Evolutionary conservation across 805 yeast species (phyloP).

Genomic region (Groenewaldozyma tartarivorans): DNA sequence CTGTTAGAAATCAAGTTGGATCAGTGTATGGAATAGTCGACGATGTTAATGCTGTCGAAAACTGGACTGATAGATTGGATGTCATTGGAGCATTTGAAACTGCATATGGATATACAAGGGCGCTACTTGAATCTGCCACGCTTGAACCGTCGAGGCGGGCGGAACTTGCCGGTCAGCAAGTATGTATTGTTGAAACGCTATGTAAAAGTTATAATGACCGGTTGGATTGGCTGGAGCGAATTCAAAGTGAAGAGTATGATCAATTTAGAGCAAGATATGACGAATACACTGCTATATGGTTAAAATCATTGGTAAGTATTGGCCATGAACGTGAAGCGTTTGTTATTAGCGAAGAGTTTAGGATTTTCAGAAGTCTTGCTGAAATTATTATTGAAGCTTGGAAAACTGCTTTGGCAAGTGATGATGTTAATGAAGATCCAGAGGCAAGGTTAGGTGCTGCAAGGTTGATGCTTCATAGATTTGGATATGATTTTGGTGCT

Average conservation of each 20-base stretch:
- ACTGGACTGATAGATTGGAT: conserved; percentile 23
- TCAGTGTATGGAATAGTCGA: conserved; percentile 9
- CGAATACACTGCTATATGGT: conserved; percentile 44
- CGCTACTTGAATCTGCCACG: conserved; percentile 7
- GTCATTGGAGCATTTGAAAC: conserved; percentile 16
- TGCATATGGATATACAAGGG: conserved; percentile 19
- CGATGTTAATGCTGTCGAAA: conserved; percentile 10
- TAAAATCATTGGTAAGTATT: conserved; percentile 41
- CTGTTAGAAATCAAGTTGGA: conserved; percentile 9
- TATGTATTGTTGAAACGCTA: conserved; percentile 32
- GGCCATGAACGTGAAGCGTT: conserved; percentile 47
- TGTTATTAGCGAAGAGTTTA: conserved; percentile 52
- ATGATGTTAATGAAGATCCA: conserved; percentile 4
- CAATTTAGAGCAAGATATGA: conserved; percentile 14
- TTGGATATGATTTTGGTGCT: conserved; percentile 50
- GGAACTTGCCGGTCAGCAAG: conserved; percentile 22
- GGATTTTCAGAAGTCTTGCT: conserved; percentile 57
- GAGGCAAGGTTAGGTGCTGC: conserved; percentile 36
- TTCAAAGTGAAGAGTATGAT: conserved; percentile 9
- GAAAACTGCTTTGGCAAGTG: conserved; percentile 6
- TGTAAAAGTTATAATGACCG: conserved; percentile 28
- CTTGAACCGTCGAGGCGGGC: conserved; percentile 1
- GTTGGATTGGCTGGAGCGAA: conserved; percentile 9
- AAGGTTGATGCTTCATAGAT: background rate
- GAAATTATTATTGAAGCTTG: conserved; percentile 41